Conservation (phyloP, 2,329 filamentous ascomycete genomes). For the Aspergillus felis region DNA sequence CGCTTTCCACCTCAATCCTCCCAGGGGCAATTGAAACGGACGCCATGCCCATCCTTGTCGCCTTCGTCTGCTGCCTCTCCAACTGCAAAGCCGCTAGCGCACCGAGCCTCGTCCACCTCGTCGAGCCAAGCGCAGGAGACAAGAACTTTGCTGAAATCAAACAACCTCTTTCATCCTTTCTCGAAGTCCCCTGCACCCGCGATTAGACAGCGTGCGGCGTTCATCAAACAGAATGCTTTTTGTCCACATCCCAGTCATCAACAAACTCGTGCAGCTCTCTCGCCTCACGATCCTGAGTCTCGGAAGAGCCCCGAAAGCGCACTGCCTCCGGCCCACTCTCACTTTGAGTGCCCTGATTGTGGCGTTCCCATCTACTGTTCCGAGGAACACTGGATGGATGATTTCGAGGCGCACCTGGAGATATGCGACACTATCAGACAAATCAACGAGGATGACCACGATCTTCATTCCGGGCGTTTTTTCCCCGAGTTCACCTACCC, state of each 20-base stretch:
- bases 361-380: constrained; percentile 91
- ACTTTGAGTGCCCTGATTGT: constrained; percentile 95
- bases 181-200: constrained; percentile 82
- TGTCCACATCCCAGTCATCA: constrained; percentile 89
- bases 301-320: constrained; percentile 45
- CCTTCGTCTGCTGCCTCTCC: constrained; percentile 5
- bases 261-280: constrained; percentile 64
- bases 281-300: constrained; percentile 61
- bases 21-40: constrained; percentile 16
- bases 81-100: constrained; percentile 18
- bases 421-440: constrained; percentile 87
- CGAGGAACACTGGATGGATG: constrained; percentile 91
- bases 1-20: constrained; percentile 15
- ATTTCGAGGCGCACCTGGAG: constrained; percentile 88
- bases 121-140: constrained; percentile 20
- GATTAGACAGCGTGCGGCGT: constrained; percentile 81
- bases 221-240: constrained; percentile 88
- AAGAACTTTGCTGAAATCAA: constrained; percentile 55
- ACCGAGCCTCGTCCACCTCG: constrained; percentile 25
- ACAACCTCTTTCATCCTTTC: constrained; percentile 92
- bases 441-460: constrained; percentile 98
- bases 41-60: constrained; percentile 4
- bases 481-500: constrained; percentile 95
- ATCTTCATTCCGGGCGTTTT: constrained; percentile 81
- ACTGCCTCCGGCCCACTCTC: constrained; percentile 72